A percentile compares a stretch with the other conserved stretches of the same genome.
phyloP scores from a whole-genome alignment of 805 yeast genomes.

The Wickerhamomyces alni region DNA sequence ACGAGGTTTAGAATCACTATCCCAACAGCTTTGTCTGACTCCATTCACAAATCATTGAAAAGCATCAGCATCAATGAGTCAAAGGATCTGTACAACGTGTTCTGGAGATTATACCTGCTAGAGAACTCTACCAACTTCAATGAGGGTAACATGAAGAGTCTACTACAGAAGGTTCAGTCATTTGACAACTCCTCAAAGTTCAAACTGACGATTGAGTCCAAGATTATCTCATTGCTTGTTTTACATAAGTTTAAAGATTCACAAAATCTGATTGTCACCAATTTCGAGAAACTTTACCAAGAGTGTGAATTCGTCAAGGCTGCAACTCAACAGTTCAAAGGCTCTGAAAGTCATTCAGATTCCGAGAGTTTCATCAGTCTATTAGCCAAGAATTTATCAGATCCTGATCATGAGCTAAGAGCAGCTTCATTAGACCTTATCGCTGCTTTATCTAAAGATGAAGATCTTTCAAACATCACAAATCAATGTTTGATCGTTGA shows the following conservation, averaged over 20 bases:
- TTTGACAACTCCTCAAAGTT: constrained; percentile 7
- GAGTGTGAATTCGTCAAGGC: constrained; percentile 15
- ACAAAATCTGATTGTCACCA: constrained; percentile 5
- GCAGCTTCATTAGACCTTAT: constrained; percentile 45
- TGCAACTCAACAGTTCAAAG: constrained; percentile 10
- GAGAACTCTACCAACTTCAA: constrained; percentile 29
- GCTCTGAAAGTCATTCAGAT: constrained; percentile 1
- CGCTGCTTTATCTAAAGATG: constrained; percentile 21
- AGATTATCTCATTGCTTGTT: constrained; percentile 12
- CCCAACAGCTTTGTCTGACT: constrained; percentile 11
- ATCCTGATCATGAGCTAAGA: constrained; percentile 48
- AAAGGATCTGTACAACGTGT: constrained; percentile 30
- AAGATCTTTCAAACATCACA: constrained; percentile 34
- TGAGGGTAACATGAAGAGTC: constrained; percentile 6
- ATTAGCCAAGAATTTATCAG: constrained; percentile 33
- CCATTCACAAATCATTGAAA: constrained; percentile 7
- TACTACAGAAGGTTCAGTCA: constrained; percentile 1
- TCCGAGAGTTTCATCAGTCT: constrained; percentile 14
- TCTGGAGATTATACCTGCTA: constrained; percentile 47
- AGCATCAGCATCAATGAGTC: constrained; percentile 2
- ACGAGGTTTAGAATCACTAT: constrained; percentile 11
- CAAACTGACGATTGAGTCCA: constrained; percentile 11
- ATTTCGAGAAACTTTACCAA: constrained; percentile 16
- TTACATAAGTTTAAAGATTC: constrained; percentile 1
- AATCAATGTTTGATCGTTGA: constrained; percentile 56